A percentile compares a stretch with the other conserved stretches of the same genome.
These are phyloP conservation scores for Boletus eberwhitei DNA, from an alignment of 768 basidiomycete species.

Conservation along the genomic window DNA sequence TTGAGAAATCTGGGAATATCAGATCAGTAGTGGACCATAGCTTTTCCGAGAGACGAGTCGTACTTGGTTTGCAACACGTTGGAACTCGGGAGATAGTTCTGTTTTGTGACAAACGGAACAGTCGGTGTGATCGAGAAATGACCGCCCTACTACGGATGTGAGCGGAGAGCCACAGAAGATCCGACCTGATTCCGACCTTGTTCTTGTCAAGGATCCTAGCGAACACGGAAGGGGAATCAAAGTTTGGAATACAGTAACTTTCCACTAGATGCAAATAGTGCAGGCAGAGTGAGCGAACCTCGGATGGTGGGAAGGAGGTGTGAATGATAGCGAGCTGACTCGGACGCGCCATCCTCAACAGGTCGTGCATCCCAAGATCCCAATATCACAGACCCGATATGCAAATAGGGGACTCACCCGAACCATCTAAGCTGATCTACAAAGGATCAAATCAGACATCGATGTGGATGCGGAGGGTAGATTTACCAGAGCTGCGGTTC, in stretches of 20 bases:
- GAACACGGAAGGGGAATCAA: conserved; percentile 91
- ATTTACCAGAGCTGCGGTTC: conserved; percentile 71
- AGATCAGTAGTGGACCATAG: background rate
- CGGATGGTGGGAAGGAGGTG: background rate
- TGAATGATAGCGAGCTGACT: background rate
- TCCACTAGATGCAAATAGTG: conserved; percentile 52
- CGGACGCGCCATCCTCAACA: background rate
- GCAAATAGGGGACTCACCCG: conserved; percentile 46
- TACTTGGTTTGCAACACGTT: conserved; percentile 86
- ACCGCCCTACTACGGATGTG: conserved; percentile 55
- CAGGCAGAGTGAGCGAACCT: conserved; percentile 3
- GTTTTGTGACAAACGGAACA: conserved; percentile 67
- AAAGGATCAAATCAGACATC: conserved; percentile 1
- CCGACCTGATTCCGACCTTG: conserved; percentile 39
- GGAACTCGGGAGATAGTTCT: conserved; percentile 79
- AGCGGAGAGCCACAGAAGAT: background rate
- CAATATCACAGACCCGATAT: background rate
- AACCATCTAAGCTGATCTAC: conserved; percentile 75
- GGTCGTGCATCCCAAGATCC: background rate
- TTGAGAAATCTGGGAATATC: conserved; percentile 60
- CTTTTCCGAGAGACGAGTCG: background rate
- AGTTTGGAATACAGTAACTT: conserved; percentile 89
- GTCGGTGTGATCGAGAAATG: conserved; percentile 88
- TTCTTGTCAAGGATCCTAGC: conserved; percentile 86
- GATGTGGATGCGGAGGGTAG: background rate